Percentiles rank a stretch among this genome's conserved stretches.
Conservation (phyloP, 2,329 filamentous ascomycete species). For the Chaetomiaceae sp. region DNA sequence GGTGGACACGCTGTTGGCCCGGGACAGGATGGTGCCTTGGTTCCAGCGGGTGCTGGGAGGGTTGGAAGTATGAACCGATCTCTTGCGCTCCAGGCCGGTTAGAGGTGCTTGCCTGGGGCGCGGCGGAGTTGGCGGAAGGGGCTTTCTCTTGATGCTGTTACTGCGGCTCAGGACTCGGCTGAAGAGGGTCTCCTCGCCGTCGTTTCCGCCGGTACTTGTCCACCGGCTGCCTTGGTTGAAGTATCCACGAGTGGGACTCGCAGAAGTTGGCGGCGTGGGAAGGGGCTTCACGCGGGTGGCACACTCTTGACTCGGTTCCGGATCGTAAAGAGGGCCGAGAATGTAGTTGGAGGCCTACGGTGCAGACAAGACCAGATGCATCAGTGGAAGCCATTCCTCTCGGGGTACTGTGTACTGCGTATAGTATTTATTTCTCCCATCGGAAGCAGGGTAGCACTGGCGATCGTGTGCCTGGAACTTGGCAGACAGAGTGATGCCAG, state of each 20-base stretch:
- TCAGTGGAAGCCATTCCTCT: neutral
- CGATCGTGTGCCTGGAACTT: conserved; percentile 8
- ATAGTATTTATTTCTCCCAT: neutral
- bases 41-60: conserved; percentile 26
- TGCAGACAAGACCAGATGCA: neutral
- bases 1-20: conserved; percentile 22
- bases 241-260: conserved; percentile 28
- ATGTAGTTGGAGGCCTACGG: conserved; percentile 58
- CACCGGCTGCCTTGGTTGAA: neutral
- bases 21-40: conserved; percentile 24
- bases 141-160: conserved; percentile 17
- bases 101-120: conserved; percentile 11
- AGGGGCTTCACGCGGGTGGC: conserved; percentile 18
- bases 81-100: conserved; percentile 18
- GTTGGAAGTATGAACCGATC: conserved; percentile 18
- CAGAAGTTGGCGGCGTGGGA: conserved; percentile 46
- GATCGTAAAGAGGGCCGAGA: conserved; percentile 62
- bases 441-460: neutral
- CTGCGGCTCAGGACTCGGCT: conserved; percentile 19
- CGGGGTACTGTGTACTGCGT: too few relatives aligned
- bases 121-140: conserved; percentile 12
- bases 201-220: conserved; percentile 8
- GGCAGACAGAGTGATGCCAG: conserved; percentile 2
- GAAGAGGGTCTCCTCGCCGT: conserved; percentile 14
- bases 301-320: conserved; percentile 61